Evolutionary conservation across 768 basidiomycete genomes (phyloP), one percentile per base, ranked within the genome.

Genomic region (Rhodotorula paludigena): DNA sequence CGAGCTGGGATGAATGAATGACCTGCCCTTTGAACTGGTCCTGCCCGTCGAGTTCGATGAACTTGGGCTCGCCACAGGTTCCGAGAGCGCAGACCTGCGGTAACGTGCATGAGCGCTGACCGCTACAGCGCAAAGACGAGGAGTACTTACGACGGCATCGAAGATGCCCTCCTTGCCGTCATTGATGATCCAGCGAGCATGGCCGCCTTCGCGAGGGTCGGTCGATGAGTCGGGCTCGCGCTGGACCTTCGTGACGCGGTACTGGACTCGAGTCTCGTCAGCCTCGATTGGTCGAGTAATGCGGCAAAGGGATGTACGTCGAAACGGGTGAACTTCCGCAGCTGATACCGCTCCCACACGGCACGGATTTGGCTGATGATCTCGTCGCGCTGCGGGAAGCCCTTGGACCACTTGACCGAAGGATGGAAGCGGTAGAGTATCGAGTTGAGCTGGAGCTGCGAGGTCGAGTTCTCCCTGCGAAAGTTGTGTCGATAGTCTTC

Each of bases 361-460:
- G 74, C 73, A 2, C 60, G 60, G 32, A 82, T 80, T 65, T 83
- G 82, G 80, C 62, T 68, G 2, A 85, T 76, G 42, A 85, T 84
- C 71, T 84, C 84, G 56, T 84, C 82, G n/a, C 81, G 73, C 23
- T 77, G 64, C 1, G 84, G 84, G 70, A 82, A 84, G 9, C 79
- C 79, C 42, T 74, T 71, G 18, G 76, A 76, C 83, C 83, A 84
- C 0, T 80, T 77, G 32, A 73, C 49, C 15, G 74, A 80, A 28
- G 82, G 83, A 66, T 83, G 82, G 74, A 83, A 84, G 52, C 83
- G 82, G 69, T 84, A 84, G 0, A 83, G 71, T 12, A 83, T 65
- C 1, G 82, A 83, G 56, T 68, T 68, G 56, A 68, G 60, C 57
- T 74, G 84, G 0, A 84, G 77, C 11, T 81, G 81, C 1, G 81